These are phyloP conservation scores for Plasmodium ovale DNA, from an alignment of 169 alveolate species.

Conservation along the genomic window DNA sequence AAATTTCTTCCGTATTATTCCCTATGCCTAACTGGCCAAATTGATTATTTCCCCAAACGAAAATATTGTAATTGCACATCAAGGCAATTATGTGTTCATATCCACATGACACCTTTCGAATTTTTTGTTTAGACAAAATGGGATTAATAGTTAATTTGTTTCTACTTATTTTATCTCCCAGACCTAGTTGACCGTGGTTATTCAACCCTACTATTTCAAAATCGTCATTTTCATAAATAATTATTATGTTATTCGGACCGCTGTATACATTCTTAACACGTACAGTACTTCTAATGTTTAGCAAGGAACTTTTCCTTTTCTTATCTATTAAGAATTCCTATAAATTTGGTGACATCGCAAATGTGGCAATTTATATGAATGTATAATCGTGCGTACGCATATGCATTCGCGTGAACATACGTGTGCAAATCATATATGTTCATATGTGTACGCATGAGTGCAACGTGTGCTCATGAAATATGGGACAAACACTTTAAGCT, in stretches of 20 bases:
- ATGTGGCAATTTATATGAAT: neutral
- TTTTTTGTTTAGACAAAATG: constrained; percentile 78
- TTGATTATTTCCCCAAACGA: constrained; percentile 95
- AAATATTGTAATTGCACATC: constrained; percentile 90
- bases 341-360: neutral
- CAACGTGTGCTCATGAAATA: neutral
- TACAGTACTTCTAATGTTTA: constrained; percentile 42
- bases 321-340: constrained; percentile 59
- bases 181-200: constrained; percentile 56
- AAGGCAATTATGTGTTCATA: constrained; percentile 88
- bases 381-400: neutral
- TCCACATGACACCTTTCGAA: constrained; percentile 90
- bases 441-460: neutral
- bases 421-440: neutral
- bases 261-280: constrained; percentile 29
- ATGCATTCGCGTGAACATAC: neutral
- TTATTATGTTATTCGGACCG: constrained; percentile 56
- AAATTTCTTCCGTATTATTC: constrained; percentile 50
- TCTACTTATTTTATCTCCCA: constrained; percentile 71
- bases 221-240: constrained; percentile 66
- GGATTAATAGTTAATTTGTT: constrained; percentile 59
- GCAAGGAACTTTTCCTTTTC: constrained; percentile 33
- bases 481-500: neutral
- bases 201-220: constrained; percentile 64
- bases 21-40: constrained; percentile 94